Percentiles rank a stretch among this genome's conserved stretches.
phyloP scores from a whole-genome alignment of 345 rosid genomes.

The Streptanthus diversifolius region DNA sequence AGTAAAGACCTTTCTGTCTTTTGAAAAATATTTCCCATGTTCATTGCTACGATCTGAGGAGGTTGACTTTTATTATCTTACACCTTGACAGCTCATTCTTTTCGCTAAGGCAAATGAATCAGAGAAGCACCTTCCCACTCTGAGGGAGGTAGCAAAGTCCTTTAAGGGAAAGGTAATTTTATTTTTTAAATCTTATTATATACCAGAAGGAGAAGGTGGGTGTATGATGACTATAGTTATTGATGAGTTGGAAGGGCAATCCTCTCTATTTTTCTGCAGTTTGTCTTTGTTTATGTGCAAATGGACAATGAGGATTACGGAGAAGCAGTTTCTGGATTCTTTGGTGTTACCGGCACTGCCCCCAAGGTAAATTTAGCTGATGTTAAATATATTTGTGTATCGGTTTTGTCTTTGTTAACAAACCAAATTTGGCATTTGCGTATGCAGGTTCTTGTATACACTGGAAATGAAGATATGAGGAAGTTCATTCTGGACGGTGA shows the following conservation, averaged over 20 bases:
- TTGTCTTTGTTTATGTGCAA: constrained; percentile 80
- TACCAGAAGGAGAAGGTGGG: background rate
- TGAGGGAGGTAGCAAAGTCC: constrained; percentile 73
- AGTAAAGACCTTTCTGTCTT: constrained; percentile 37
- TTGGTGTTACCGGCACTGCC: constrained; percentile 68
- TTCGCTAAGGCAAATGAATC: constrained; percentile 73
- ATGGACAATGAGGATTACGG: constrained; percentile 90
- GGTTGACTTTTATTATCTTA: background rate
- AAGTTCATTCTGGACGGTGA: constrained; percentile 75
- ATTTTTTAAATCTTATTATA: background rate
- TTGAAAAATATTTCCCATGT: background rate
- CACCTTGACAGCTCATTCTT: constrained; percentile 61
- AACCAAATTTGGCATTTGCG: background rate
- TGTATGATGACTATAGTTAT: constrained; percentile 2
- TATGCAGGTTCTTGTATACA: constrained; percentile 72
- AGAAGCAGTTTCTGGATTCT: constrained; percentile 84
- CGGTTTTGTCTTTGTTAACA: background rate
- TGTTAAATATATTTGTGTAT: background rate
- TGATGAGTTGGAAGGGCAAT: constrained; percentile 1
- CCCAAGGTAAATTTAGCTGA: constrained; percentile 46
- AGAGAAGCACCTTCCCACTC: constrained; percentile 55
- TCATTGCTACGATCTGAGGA: constrained; percentile 1
- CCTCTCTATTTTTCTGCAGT: constrained; percentile 45
- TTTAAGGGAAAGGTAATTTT: constrained; percentile 85
- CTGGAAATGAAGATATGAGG: constrained; percentile 81